A percentile compares a stretch with the other conserved stretches of the same genome.
Evolutionary conservation across 495 filamentous ascomycete genomes (phyloP).

Genomic region (Echria macrotheca): DNA sequence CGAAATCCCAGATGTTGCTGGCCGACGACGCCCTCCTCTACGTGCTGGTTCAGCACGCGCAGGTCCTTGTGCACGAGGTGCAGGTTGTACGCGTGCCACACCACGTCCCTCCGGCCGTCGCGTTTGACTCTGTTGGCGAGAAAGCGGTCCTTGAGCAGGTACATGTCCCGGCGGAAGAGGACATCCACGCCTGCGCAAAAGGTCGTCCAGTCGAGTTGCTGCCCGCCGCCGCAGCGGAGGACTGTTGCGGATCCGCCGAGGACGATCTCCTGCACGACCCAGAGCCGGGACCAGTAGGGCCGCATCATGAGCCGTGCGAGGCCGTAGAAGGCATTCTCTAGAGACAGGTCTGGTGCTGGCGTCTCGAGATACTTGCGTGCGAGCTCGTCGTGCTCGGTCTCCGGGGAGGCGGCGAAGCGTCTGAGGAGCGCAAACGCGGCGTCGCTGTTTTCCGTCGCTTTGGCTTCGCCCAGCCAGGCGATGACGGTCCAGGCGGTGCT

Average conservation of each 20-base stretch:
- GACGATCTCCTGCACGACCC: constrained; percentile 14
- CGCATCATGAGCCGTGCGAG: constrained; percentile 7
- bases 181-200: constrained; percentile 13
- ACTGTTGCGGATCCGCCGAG: constrained; percentile 6
- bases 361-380: too few relatives aligned
- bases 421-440: constrained; percentile 2
- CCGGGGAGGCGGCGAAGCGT: not conserved
- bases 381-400: constrained; percentile 1
- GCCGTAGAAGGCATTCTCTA: not conserved
- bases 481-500: constrained; percentile 3
- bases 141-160: not conserved
- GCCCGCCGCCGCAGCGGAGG: constrained; percentile 12
- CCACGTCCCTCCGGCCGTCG: not conserved
- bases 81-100: not conserved
- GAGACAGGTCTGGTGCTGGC: too few relatives aligned
- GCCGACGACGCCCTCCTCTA: not conserved
- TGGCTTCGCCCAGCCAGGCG: constrained; percentile 1
- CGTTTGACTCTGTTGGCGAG: not conserved
- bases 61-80: constrained; percentile 8
- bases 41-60: not conserved
- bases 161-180: not conserved
- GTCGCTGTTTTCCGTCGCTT: not conserved
- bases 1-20: not conserved
- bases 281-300: constrained; percentile 11
- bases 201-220: constrained; percentile 14